Evolutionary conservation across 2,329 filamentous ascomycete genomes (phyloP).

Genomic region (Penicillium sp.): DNA sequence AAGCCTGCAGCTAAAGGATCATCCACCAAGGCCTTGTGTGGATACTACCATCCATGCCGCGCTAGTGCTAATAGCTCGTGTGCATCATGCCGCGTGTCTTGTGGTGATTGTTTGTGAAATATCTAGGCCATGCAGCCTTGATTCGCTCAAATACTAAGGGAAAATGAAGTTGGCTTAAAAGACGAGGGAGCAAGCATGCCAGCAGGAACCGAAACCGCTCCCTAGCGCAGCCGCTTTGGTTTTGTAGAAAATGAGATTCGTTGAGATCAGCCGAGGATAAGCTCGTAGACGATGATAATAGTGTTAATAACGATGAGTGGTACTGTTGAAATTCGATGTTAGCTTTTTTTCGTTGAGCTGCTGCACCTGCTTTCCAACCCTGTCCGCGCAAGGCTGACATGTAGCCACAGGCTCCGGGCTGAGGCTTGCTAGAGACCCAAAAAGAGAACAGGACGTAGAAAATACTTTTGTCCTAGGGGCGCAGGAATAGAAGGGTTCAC

Average conservation of each 20-base stretch:
- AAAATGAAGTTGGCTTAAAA: not conserved
- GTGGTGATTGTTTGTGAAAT: not conserved
- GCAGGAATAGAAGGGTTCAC: conserved; percentile 34
- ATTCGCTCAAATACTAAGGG: not conserved
- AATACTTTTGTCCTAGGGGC: not conserved
- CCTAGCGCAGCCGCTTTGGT: not conserved
- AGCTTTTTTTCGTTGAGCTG: not conserved
- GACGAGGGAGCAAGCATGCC: not conserved
- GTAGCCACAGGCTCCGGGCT: not conserved
- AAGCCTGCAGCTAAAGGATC: not conserved
- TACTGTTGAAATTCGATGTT: conserved; percentile 53
- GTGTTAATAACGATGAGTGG: conserved; percentile 82
- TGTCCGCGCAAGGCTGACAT: not conserved
- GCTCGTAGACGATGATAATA: conserved; percentile 77
- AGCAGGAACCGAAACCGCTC: not conserved
- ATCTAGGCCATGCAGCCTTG: not conserved
- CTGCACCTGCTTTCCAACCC: not conserved
- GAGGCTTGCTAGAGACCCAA: not conserved
- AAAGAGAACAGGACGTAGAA: no score
- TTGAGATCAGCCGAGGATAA: conserved; percentile 65
- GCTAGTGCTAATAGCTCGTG: conserved; percentile 6
- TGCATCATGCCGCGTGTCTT: conserved; percentile 6
- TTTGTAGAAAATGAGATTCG: not conserved
- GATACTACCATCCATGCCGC: not conserved
- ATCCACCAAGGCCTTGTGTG: not conserved